Evolutionary conservation across 352 stramenopile genomes (phyloP).

Genomic region (Phytophthora tubulina): DNA sequence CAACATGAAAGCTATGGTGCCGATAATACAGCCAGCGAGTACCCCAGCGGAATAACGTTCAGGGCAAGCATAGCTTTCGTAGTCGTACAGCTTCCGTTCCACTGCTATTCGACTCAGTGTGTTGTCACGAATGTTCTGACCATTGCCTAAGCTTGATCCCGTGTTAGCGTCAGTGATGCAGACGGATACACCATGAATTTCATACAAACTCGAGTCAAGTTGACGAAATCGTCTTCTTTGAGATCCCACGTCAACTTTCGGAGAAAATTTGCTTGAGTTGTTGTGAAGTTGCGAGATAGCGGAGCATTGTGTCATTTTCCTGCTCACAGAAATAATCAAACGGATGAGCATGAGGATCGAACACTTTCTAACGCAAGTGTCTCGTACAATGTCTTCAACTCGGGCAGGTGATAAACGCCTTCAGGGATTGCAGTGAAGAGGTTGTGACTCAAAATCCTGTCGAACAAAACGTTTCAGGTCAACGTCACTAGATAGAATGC

Average conservation of each 20-base stretch:
- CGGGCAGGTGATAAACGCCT: not conserved
- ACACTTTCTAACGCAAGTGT: not conserved
- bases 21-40: constrained; percentile 24
- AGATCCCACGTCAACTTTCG: constrained; percentile 20
- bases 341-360: not conserved
- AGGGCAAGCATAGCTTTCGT: constrained; percentile 9
- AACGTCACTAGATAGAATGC: too few species aligned
- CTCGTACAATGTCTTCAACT: constrained; percentile 19
- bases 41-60: constrained; percentile 21
- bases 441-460: constrained; percentile 10
- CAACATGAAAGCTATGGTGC: constrained; percentile 16
- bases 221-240: constrained; percentile 19
- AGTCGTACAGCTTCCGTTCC: constrained; percentile 18
- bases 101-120: not conserved
- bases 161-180: constrained; percentile 8
- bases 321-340: not conserved
- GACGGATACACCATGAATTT: constrained; percentile 18
- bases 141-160: not conserved
- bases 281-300: constrained; percentile 20
- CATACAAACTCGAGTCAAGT: not conserved
- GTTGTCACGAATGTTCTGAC: not conserved
- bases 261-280: constrained; percentile 21
- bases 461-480: not conserved
- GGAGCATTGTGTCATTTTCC: constrained; percentile 11
- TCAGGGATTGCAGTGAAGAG: constrained; percentile 16